These are phyloP conservation scores for Phytophthora idaei DNA, from an alignment of 352 stramenopile species.

Conservation along the genomic window DNA sequence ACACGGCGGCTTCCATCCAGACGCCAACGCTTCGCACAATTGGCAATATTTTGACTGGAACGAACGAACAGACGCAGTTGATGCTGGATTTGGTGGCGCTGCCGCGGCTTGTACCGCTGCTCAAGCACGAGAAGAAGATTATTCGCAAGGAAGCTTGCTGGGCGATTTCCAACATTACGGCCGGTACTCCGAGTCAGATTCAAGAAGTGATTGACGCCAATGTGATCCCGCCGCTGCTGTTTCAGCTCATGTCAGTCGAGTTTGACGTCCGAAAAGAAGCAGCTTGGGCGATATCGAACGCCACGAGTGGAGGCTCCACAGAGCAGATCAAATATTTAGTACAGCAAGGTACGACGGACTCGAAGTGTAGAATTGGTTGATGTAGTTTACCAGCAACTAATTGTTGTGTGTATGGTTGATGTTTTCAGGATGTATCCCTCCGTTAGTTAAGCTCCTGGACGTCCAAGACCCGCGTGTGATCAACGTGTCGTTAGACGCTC, in stretches of 20 bases:
- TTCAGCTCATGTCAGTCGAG: slow-evolving; percentile 61
- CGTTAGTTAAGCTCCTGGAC: slow-evolving; percentile 94
- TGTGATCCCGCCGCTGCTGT: slow-evolving; percentile 70
- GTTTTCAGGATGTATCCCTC: slow-evolving; percentile 91
- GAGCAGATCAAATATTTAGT: slow-evolving; percentile 98
- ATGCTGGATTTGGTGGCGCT: slow-evolving; percentile 67
- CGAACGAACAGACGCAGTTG: slow-evolving; percentile 81
- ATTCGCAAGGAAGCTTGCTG: slow-evolving; percentile 88
- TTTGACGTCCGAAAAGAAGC: slow-evolving; percentile 89
- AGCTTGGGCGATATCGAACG: slow-evolving; percentile 86
- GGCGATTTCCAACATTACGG: slow-evolving; percentile 85
- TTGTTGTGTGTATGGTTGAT: background rate
- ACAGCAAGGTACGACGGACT: slow-evolving; percentile 72
- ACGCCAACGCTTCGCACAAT: slow-evolving; percentile 97
- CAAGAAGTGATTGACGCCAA: slow-evolving; percentile 82
- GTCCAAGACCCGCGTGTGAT: slow-evolving; percentile 96
- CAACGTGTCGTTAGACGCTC: slow-evolving; percentile 96
- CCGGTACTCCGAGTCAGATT: slow-evolving; percentile 72
- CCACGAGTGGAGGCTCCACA: slow-evolving; percentile 71
- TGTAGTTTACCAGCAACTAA: slow-evolving; percentile 1
- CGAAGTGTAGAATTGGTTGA: background rate
- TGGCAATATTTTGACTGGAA: slow-evolving; percentile 98
- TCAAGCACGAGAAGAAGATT: slow-evolving; percentile 81
- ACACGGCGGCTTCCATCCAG: slow-evolving; percentile 93
- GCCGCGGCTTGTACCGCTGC: slow-evolving; percentile 56